Base-by-base conservation (phyloP, 331 rosid species). In the Stylosanthes scabra region DNA sequence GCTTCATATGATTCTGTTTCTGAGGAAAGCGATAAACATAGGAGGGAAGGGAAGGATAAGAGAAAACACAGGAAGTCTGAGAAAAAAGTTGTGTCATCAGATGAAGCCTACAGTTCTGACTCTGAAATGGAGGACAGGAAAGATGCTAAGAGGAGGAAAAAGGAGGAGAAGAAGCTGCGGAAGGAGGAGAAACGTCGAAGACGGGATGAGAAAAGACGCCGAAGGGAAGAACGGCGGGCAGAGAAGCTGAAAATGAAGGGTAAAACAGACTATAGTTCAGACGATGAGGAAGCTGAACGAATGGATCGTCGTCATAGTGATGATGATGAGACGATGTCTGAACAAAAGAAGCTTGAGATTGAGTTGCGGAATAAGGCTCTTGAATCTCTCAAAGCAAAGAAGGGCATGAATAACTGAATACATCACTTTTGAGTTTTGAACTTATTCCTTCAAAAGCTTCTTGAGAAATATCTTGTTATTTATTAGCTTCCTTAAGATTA, bases 361-460 rank as follows among this genome's bases (percentile, higher is more conserved):
- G 98, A 88, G 84, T 80, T 95, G 12, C 89, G 99, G 66, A 91
- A 90, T 62, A 92, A 92, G 96, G 99, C 99, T 73, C 92, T 95
- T 4, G 97, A 95, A 81, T 80, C 96, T 74, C 80, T 88, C 57
- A 80, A 84, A 77, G 88, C 88, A 64, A 84, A 84, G 83, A 84
- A 60, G 85, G 72, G 83, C 78, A 69, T 73, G 70, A 74, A 84
- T 59, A 52, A 80, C 70, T 83, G 69, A 76, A 63, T 41, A 64
- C 61, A 58, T 40, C 68, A 46, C 77, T 61, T 50, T 64, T 52
- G 63, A 59, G 81, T 63, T 80, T 74, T 75, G 71, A 74, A 71
- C 75, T 68, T 84, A 59, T 76, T 77, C 72, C 31, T 64, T 80
- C 65, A 16, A 65, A 76, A 79, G 46, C 82, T 80, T 70, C 20